Percentiles rank a stretch among this genome's conserved stretches.
Evolutionary conservation across 257 asterid genomes (phyloP).

Genomic region (Plantago elongata): DNA sequence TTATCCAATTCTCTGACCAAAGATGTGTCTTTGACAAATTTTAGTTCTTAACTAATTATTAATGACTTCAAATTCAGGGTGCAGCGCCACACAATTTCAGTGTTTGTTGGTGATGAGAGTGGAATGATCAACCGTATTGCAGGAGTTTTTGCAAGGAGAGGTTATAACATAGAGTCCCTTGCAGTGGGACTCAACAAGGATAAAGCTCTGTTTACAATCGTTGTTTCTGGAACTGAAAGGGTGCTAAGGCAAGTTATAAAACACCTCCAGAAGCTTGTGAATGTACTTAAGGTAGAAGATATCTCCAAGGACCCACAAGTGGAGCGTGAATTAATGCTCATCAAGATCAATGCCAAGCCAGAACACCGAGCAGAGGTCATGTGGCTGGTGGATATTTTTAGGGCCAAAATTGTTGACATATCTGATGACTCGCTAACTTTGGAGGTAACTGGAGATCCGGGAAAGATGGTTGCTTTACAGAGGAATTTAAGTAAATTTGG

Average conservation of each 20-base stretch:
- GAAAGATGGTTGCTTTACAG: slow-evolving; percentile 88
- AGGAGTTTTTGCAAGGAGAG: slow-evolving; percentile 96
- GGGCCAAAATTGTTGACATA: slow-evolving; percentile 94
- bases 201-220: slow-evolving; percentile 89
- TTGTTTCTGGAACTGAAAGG: slow-evolving; percentile 85
- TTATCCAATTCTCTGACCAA: background rate
- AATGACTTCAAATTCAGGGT: slow-evolving; percentile 41
- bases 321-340: slow-evolving; percentile 94
- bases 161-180: slow-evolving; percentile 93
- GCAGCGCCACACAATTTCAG: slow-evolving; percentile 76
- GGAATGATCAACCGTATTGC: slow-evolving; percentile 98
- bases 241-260: slow-evolving; percentile 79
- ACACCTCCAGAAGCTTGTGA: slow-evolving; percentile 90
- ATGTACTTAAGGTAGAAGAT: slow-evolving; percentile 90
- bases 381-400: slow-evolving; percentile 93
- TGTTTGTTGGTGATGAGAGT: slow-evolving; percentile 97
- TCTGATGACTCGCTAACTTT: slow-evolving; percentile 85
- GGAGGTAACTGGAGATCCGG: slow-evolving; percentile 99
- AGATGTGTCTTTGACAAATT: slow-evolving; percentile 11
- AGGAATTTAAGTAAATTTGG: slow-evolving; percentile 91
- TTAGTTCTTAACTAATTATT: background rate
- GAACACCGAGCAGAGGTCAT: slow-evolving; percentile 71
- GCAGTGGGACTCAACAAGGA: slow-evolving; percentile 98
- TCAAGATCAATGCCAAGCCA: slow-evolving; percentile 86
- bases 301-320: slow-evolving; percentile 92